Base-by-base conservation (phyloP, 2,329 filamentous ascomycete genomes). In the Ophiostoma triangulosporum region DNA sequence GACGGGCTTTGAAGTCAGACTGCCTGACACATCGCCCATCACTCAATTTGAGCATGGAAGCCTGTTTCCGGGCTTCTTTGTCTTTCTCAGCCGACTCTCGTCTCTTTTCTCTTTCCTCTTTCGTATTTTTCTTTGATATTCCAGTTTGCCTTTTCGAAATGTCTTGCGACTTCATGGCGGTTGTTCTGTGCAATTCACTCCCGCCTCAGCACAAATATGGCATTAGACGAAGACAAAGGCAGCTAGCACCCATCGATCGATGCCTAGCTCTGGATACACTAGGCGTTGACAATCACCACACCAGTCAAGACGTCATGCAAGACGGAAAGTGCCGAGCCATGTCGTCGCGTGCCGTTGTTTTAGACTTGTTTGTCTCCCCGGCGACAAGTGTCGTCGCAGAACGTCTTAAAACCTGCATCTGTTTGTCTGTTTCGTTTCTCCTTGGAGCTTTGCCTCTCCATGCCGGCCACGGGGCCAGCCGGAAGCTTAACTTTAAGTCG, bases 1-100 rank as follows among this genome's bases (percentile, higher is more conserved):
- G 46, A 52, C 29, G 20, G 11, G 29, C 54, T 12, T 9, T 53
- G 53, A 50, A 48, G 54, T 32, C 48, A 58, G 59, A 48, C 57
- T 59, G 58, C 59, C 58, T 60, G 58, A 60, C 57, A 60, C 60
- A 48, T 54, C 14, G 43, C n/a, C 43, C 33, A 46, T 48, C 26
- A 35, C 20, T 43, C 51, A 38, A 48, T 52, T 56, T 36, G 15
- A 11, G 31, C 22, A 14, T 6, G 48, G 31, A 50, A 20, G 32
- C 48, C 29, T 26, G 26, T 36, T 48, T 24, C n/a, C n/a, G n/a
- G n/a, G n/a, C n/a, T n/a, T n/a, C n/a, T 20, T 17, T 7, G 8
- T 5, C 17, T 36, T 31, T 31, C 29, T 11, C 31, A 33, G 31
- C 31, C 38, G 14, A 12, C 22, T 27, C 20, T 12, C 14, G 27